A percentile compares a stretch with the other conserved stretches of the same genome.
These are phyloP conservation scores for Diplodia mutila DNA, from an alignment of 2,329 filamentous ascomycete genomes.

Conservation along the genomic window DNA sequence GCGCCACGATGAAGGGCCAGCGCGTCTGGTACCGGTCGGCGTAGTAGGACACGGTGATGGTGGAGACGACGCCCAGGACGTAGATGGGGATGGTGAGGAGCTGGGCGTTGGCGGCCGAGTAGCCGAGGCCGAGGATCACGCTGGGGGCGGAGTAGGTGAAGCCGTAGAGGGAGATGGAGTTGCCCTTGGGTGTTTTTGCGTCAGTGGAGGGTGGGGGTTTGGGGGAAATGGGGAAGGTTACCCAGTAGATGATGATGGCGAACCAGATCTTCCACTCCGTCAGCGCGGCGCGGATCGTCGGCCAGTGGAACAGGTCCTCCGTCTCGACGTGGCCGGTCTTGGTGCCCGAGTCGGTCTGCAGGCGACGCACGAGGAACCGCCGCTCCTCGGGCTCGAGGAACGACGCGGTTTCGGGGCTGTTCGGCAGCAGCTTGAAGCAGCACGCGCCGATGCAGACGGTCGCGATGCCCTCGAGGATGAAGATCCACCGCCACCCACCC, in stretches of 20 bases:
- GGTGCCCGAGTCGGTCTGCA: conserved; percentile 22
- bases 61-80: conserved; percentile 33
- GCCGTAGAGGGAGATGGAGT: conserved; percentile 10
- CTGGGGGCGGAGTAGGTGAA: not conserved
- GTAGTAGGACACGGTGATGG: conserved; percentile 32
- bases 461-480: conserved; percentile 28
- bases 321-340: conserved; percentile 3
- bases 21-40: conserved; percentile 35
- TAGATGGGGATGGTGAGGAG: conserved; percentile 37
- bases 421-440: conserved; percentile 58
- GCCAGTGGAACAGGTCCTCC: conserved; percentile 9
- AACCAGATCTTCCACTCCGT: conserved; percentile 25
- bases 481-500: conserved; percentile 36
- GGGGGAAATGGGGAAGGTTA: not conserved
- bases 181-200: not conserved
- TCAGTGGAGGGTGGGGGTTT: not conserved
- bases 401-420: conserved; percentile 52
- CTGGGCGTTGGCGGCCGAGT: conserved; percentile 37
- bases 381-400: conserved; percentile 35
- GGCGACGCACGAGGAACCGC: conserved; percentile 34
- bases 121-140: conserved; percentile 32
- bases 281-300: not conserved
- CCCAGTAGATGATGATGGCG: conserved; percentile 21
- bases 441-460: conserved; percentile 25
- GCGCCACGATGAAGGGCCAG: conserved; percentile 35